A percentile compares a stretch with the other conserved stretches of the same genome.
Evolutionary conservation across 306 rosid species (phyloP).

Genomic region (Vigna hirtella): DNA sequence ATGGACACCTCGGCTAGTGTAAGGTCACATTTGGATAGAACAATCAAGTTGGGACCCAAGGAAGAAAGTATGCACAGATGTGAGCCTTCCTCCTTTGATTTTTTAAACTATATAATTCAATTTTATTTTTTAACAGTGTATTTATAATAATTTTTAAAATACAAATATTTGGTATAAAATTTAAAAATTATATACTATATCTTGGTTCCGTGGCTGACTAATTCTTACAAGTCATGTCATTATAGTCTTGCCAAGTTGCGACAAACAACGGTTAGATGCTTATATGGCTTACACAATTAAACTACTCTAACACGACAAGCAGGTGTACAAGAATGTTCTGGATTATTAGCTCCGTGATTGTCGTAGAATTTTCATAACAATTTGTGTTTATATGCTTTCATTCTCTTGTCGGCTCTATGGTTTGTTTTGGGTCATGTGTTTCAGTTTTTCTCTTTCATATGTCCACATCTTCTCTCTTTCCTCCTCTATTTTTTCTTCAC

Average conservation of each 20-base stretch:
- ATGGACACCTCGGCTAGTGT: slow-evolving; percentile 26
- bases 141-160: too few relatives aligned
- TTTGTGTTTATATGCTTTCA: not conserved
- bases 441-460: not conserved
- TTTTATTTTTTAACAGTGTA: too few relatives aligned
- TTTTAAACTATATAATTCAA: too few relatives aligned
- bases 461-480: not conserved
- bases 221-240: not conserved
- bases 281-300: not conserved
- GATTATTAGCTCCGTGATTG: slow-evolving; percentile 4
- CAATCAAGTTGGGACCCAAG: slow-evolving; percentile 31
- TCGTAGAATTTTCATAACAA: slow-evolving; percentile 9
- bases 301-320: not conserved
- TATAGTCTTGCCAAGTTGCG: not conserved
- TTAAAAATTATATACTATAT: too few relatives aligned
- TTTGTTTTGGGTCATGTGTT: slow-evolving; percentile 2
- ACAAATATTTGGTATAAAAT: too few relatives aligned
- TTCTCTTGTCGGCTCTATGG: not conserved
- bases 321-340: slow-evolving; percentile 31
- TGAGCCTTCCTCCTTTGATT: too few relatives aligned
- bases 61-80: too few relatives aligned
- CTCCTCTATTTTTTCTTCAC: too few relatives aligned
- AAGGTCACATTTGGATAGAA: slow-evolving; percentile 13
- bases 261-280: not conserved
- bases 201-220: too few relatives aligned